Evolutionary conservation across 495 filamentous ascomycete genomes (phyloP).

Genomic region (Daldinia bambusicola): DNA sequence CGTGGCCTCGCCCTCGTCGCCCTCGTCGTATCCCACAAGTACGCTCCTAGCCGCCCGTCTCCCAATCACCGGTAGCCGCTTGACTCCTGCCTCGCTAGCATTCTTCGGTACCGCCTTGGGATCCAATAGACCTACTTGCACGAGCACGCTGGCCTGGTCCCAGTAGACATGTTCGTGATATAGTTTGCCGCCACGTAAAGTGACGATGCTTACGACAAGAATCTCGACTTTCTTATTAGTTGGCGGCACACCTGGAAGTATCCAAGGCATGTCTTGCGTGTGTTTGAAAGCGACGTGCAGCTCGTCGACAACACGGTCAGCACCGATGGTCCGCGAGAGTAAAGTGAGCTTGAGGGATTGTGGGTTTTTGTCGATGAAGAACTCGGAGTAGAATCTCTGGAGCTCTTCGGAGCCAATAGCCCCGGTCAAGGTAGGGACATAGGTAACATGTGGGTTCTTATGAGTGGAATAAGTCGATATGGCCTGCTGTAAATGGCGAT

Average conservation of each 20-base stretch:
- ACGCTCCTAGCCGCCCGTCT: slow-evolving; percentile 71
- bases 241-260: slow-evolving; percentile 74
- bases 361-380: slow-evolving; percentile 71
- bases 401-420: slow-evolving; percentile 72
- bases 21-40: slow-evolving; percentile 53
- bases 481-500: slow-evolving; percentile 55
- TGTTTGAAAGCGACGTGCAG: slow-evolving; percentile 68
- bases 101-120: slow-evolving; percentile 60
- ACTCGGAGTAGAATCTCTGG: slow-evolving; percentile 72
- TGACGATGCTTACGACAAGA: slow-evolving; percentile 56
- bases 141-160: slow-evolving; percentile 80
- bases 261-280: slow-evolving; percentile 74
- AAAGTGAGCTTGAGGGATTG: slow-evolving; percentile 69
- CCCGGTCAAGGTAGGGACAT: slow-evolving; percentile 64
- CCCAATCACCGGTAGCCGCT: slow-evolving; percentile 71
- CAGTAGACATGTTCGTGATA: slow-evolving; percentile 80
- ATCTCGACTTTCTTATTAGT: slow-evolving; percentile 58
- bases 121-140: slow-evolving; percentile 76
- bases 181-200: slow-evolving; percentile 68
- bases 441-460: slow-evolving; percentile 64
- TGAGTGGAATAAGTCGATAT: slow-evolving; percentile 64
- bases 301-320: slow-evolving; percentile 59
- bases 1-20: slow-evolving; percentile 67
- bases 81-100: slow-evolving; percentile 57
- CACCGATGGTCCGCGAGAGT: slow-evolving; percentile 68